Conservation (phyloP, 257 asterid species). For the Solanum tarapatanum region DNA sequence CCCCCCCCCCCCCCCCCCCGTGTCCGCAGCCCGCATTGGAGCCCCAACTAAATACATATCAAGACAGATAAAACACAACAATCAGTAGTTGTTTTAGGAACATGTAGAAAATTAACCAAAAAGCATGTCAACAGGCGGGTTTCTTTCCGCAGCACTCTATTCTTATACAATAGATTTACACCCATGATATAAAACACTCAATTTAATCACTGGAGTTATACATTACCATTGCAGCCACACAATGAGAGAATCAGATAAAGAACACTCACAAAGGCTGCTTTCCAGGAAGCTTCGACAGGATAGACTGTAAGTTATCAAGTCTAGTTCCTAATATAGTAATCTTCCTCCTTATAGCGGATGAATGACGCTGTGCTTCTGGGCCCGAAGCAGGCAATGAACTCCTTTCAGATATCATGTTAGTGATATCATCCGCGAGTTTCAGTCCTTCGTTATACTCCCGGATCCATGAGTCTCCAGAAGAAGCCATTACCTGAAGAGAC, state of each 20-base stretch:
- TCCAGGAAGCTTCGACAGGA: slow-evolving; percentile 48
- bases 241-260: neutral
- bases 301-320: slow-evolving; percentile 62
- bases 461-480: slow-evolving; percentile 76
- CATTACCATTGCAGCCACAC: neutral
- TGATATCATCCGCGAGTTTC: slow-evolving; percentile 76
- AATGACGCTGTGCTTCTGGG: slow-evolving; percentile 73
- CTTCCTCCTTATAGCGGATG: slow-evolving; percentile 81
- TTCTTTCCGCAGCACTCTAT: neutral
- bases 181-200: neutral
- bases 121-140: neutral
- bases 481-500: slow-evolving; percentile 48
- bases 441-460: slow-evolving; percentile 91
- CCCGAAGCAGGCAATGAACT: slow-evolving; percentile 58
- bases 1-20: too few species aligned
- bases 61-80: neutral
- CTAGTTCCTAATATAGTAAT: slow-evolving; percentile 84
- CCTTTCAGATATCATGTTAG: slow-evolving; percentile 76
- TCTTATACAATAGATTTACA: neutral
- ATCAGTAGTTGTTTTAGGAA: neutral
- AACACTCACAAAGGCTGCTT: slow-evolving; percentile 60
- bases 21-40: too few species aligned
- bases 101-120: neutral
- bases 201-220: neutral
- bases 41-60: neutral